phyloP scores from a whole-genome alignment of 116 monocot species.

The Trichopus zeylanicus region DNA sequence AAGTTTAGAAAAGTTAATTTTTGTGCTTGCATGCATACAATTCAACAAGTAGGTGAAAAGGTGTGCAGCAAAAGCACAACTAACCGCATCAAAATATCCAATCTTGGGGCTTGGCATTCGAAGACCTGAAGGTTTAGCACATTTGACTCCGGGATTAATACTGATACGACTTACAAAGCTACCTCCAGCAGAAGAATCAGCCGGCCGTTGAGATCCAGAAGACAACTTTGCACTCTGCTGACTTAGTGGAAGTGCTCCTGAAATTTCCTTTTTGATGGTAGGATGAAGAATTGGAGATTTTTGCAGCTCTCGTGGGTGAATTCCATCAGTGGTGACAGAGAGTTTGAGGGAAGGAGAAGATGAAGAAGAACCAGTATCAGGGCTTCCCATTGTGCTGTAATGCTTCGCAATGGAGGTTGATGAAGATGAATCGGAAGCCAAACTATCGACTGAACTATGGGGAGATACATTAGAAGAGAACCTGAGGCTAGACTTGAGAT shows the following conservation, averaged over 20 bases:
- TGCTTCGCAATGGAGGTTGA: slow-evolving; percentile 21
- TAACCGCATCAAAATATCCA: slow-evolving; percentile 78
- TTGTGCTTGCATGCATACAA: too few relatives aligned
- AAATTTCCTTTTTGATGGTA: background rate
- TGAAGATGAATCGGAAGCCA: slow-evolving; percentile 42
- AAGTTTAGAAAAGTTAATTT: too few relatives aligned
- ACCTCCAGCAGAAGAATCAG: slow-evolving; percentile 6
- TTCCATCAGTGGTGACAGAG: background rate
- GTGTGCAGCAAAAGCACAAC: too few relatives aligned
- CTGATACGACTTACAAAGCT: slow-evolving; percentile 5
- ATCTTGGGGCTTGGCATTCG: slow-evolving; percentile 66
- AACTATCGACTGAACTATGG: slow-evolving; percentile 55
- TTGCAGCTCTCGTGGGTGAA: slow-evolving; percentile 3
- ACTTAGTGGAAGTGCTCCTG: background rate
- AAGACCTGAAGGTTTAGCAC: slow-evolving; percentile 68
- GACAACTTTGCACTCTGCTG: background rate
- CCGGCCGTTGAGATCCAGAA: background rate
- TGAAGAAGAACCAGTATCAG: slow-evolving; percentile 17
- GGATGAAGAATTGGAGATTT: slow-evolving; percentile 7
- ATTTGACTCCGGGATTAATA: slow-evolving; percentile 11
- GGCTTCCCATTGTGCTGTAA: slow-evolving; percentile 23
- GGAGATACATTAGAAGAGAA: slow-evolving; percentile 34
- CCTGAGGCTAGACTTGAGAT: slow-evolving; percentile 17
- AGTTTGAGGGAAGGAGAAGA: slow-evolving; percentile 12
- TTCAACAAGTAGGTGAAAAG: background rate